Base-by-base conservation (phyloP, 2,329 filamentous ascomycete genomes). In the Pseudohalonectria lignicola region DNA sequence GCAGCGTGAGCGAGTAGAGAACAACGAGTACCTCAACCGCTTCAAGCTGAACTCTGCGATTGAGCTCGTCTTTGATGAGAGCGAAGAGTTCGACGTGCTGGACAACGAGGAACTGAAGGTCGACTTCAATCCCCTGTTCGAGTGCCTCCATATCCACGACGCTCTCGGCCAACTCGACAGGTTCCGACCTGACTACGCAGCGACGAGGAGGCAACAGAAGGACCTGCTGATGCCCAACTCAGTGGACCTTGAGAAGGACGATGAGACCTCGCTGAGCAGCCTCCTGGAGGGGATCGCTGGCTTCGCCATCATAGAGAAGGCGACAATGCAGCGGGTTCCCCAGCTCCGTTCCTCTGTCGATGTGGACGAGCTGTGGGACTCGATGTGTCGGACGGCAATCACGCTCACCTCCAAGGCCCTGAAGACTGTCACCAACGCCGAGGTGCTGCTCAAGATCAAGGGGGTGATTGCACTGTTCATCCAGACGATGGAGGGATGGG, bases 321-420 rank as follows among this genome's bases (percentile, higher is more conserved):
- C 86, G 9, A 98, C 92, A 0, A 87, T 95, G 79, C 81, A 81
- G 46, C 82, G 83, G 47, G 81, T 82, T 1, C 85, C 86, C 2
- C 85, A 92, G 51, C 66, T 98, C 36, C 79, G 92, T 45, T 82
- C 86, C 20, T 66, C 76, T 10, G 76, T 84, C 47, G 92, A 98
- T 63, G 88, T 95, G n/a, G 92, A 98, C 53, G 92, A 96, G 59
- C 66, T 98, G 2, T 98, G 92, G 92, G 90, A 96, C 51, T 95
- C 88, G 0, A 92, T 96, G 85, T 96, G 90, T 53, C 85, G 88
- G 52, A 79, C 82, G 32, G 82, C 86, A 1, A 86, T 96, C 47
- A 74, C 71, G 8, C 67, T 96, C 34, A 93, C 94, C 44, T 79
- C 81, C 1, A 85, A 81, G 48, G 82, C 86, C 0, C 65, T 98